Base-by-base conservation (phyloP, 163 green algal species). In the Scenedesmus sp. region DNA sequence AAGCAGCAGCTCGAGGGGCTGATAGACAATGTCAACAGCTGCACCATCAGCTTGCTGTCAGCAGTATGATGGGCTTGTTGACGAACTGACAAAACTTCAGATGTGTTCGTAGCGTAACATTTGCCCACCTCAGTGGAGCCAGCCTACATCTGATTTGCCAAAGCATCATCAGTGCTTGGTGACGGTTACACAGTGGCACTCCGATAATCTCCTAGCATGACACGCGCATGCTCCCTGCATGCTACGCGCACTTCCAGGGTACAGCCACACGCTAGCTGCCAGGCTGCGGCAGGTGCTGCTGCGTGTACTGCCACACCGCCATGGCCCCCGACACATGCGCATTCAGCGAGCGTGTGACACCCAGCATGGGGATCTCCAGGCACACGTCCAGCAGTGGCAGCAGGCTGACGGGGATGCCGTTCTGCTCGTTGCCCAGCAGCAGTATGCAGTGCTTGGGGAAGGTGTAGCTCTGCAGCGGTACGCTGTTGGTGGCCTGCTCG, bases 241-340 rank as follows among this genome's bases (percentile, higher is more conserved):
- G 34, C 34, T 46, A 46, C 34, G 34, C 34, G 34, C 34, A 46
- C 34, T 73, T 10, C 4, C 10, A 18, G 62, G 10, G 12, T 18
- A 8, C 66, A 34, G 16, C 66, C 16, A 34, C 6, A 9, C 66
- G 26, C 18, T 13, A 52, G 70, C 70, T 52, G 70, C 23, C 70
- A 52, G 23, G 70, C 64, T 89, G 85, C 8, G 70, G 23, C n/a
- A 87, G 74, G 77, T 92, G 90, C 91, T 97, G 95, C 54, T 94
- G 85, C 13, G 96, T 98, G 94, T 98, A 99, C 84, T 98, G 95
- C 94, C 97, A 98, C 3, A 96, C 79, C 3, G 96, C 95, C 76
- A 99, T 96, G 1, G 97, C 96, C 4, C 94, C 97, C 18, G 84
- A 95, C 10, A 99, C 97, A 90, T 99, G 97, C 10, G 98, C 97